phyloP scores from a whole-genome alignment of 148 eudicot genomes.

The Amaranthus palmeri region DNA sequence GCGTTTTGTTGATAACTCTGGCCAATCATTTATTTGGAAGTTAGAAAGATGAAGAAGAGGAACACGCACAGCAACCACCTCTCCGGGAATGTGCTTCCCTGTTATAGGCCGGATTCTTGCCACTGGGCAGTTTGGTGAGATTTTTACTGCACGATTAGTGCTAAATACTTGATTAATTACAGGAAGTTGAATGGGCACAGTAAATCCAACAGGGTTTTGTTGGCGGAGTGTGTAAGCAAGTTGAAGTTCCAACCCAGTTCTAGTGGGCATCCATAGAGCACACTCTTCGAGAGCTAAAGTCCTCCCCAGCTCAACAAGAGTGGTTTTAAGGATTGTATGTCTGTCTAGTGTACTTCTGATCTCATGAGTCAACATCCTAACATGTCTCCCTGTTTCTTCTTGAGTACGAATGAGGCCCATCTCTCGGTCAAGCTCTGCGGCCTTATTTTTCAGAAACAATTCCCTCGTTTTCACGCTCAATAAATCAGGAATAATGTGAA shows the following conservation, averaged over 20 bases:
- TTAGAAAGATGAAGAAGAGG: slow-evolving; percentile 86
- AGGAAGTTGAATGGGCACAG: slow-evolving; percentile 86
- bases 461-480: slow-evolving; percentile 91
- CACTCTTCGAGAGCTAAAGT: slow-evolving; percentile 90
- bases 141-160: slow-evolving; percentile 67
- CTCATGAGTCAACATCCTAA: slow-evolving; percentile 94
- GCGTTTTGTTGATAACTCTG: slow-evolving; percentile 85
- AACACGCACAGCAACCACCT: slow-evolving; percentile 94
- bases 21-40: slow-evolving; percentile 93
- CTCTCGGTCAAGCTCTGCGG: slow-evolving; percentile 89
- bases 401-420: slow-evolving; percentile 94
- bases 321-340: slow-evolving; percentile 84
- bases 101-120: slow-evolving; percentile 64
- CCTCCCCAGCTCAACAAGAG: slow-evolving; percentile 91
- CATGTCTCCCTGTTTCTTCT: slow-evolving; percentile 94
- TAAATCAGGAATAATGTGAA: slow-evolving; percentile 90
- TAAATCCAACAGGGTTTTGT: slow-evolving; percentile 77
- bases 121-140: slow-evolving; percentile 80
- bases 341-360: slow-evolving; percentile 95
- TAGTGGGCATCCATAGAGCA: slow-evolving; percentile 97
- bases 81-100: slow-evolving; percentile 77
- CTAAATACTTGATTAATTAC: slow-evolving; percentile 75
- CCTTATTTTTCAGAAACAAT: slow-evolving; percentile 86
- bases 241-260: slow-evolving; percentile 79
- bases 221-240: slow-evolving; percentile 90